Evolutionary conservation across 2,329 filamentous ascomycete genomes (phyloP).

Genomic region (Shiraia sp.): DNA sequence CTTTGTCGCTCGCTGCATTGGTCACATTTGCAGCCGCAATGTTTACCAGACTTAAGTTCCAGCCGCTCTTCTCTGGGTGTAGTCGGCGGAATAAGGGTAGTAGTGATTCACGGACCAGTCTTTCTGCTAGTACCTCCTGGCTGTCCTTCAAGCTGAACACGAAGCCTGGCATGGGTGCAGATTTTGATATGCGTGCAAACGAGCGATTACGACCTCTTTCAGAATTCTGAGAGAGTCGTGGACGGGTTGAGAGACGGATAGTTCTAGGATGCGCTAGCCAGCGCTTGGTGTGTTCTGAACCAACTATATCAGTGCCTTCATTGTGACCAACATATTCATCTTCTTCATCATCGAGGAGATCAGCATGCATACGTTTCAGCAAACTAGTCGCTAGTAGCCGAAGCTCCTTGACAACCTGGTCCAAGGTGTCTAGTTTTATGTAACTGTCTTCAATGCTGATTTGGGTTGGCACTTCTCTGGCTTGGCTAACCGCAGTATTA

Average conservation of each 20-base stretch:
- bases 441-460: conserved; percentile 97
- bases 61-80: conserved; percentile 69
- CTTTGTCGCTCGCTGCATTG: conserved; percentile 50
- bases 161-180: conserved; percentile 72
- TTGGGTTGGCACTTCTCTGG: conserved; percentile 74
- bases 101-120: conserved; percentile 70
- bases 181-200: conserved; percentile 75
- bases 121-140: conserved; percentile 65
- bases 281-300: conserved; percentile 28
- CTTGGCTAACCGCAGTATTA: conserved; percentile 70
- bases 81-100: conserved; percentile 75
- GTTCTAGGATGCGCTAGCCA: conserved; percentile 86
- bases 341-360: conserved; percentile 65
- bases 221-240: conserved; percentile 56
- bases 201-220: conserved; percentile 61
- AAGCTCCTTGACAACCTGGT: conserved; percentile 70
- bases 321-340: conserved; percentile 13
- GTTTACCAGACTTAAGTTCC: conserved; percentile 84
- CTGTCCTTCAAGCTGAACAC: conserved; percentile 67
- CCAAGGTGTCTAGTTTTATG: conserved; percentile 66
- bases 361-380: conserved; percentile 75
- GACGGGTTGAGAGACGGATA: conserved; percentile 77
- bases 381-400: conserved; percentile 70
- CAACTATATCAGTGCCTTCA: not conserved
- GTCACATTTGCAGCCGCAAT: conserved; percentile 86